Evolutionary conservation across 2,329 filamentous ascomycete species (phyloP).

Genomic region (Niveomyces coronatus): DNA sequence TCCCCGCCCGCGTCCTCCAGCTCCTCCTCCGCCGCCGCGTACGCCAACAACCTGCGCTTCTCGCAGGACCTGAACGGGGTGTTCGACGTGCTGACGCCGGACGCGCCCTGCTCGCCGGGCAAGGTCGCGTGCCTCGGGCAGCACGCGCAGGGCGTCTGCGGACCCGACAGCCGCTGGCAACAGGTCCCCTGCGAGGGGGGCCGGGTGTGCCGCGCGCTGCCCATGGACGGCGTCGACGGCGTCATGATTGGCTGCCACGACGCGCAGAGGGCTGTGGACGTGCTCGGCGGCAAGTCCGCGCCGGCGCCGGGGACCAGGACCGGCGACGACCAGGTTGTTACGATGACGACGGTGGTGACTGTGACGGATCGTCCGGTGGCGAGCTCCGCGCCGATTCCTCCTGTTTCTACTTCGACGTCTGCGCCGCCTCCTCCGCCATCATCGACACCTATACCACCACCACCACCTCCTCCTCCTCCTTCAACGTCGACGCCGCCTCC

Average conservation of each 20-base stretch:
- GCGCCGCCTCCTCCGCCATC: background rate
- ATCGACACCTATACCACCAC: background rate
- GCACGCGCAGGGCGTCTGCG: slow-evolving; percentile 23
- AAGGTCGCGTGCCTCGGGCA: slow-evolving; percentile 20
- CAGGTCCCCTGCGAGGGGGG: slow-evolving; percentile 27
- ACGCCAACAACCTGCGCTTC: slow-evolving; percentile 34
- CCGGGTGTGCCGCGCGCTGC: slow-evolving; percentile 41
- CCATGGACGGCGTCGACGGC: slow-evolving; percentile 37
- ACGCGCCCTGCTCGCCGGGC: slow-evolving; percentile 34
- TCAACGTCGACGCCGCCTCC: background rate
- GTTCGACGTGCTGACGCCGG: slow-evolving; percentile 32
- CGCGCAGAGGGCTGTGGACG: slow-evolving; percentile 26
- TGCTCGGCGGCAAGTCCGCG: slow-evolving; percentile 26
- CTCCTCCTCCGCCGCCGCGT: slow-evolving; percentile 30
- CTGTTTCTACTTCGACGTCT: background rate
- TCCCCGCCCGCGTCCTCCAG: slow-evolving; percentile 26
- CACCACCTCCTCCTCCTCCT: background rate
- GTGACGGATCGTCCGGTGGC: background rate
- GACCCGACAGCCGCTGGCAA: slow-evolving; percentile 28
- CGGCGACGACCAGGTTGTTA: background rate
- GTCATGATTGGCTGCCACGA: slow-evolving; percentile 40
- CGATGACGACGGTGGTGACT: background rate
- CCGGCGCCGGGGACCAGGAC: background rate
- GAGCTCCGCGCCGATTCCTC: background rate
- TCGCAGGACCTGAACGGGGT: slow-evolving; percentile 37